A percentile compares a stretch with the other conserved stretches of the same genome.
Conservation (phyloP, 257 asterid species). For the Salvia hispanica region DNA sequence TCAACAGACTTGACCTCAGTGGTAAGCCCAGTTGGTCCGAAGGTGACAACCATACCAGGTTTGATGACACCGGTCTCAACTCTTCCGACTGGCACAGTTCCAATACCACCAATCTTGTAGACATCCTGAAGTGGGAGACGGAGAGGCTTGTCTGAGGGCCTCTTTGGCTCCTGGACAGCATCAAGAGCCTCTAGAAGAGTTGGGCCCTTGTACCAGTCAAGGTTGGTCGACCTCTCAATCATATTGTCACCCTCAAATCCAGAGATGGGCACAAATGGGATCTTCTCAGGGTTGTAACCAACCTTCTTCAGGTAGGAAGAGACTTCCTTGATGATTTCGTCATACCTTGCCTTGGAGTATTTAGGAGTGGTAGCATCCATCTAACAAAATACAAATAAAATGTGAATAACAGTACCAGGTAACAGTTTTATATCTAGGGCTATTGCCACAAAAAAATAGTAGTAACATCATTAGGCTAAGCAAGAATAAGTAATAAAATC, state of each 20-base stretch:
- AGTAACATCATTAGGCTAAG: no score
- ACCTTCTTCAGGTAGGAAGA: no score
- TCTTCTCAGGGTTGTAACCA: no score
- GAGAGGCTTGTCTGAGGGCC: conserved; percentile 45
- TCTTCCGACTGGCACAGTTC: conserved; percentile 47
- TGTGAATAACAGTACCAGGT: no score
- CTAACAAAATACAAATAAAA: no score
- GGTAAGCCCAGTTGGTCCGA: conserved; percentile 43
- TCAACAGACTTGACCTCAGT: conserved; percentile 48
- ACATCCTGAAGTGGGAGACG: conserved; percentile 36
- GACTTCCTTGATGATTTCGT: no score
- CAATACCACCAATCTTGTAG: conserved; percentile 49
- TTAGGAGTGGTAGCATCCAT: no score
- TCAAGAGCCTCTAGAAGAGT: conserved; percentile 53
- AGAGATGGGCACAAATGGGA: no score
- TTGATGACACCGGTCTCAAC: conserved; percentile 45
- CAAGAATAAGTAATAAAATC: no score
- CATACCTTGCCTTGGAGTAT: no score
- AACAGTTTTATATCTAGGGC: no score
- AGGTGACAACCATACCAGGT: conserved; percentile 44
- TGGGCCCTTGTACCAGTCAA: conserved; percentile 53
- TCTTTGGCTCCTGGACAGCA: conserved; percentile 38
- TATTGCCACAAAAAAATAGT: no score
- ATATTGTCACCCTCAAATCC: background rate
- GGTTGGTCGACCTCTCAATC: conserved; percentile 39